Conservation (phyloP, 805 yeast genomes). For the Yamadazyma olivae region DNA sequence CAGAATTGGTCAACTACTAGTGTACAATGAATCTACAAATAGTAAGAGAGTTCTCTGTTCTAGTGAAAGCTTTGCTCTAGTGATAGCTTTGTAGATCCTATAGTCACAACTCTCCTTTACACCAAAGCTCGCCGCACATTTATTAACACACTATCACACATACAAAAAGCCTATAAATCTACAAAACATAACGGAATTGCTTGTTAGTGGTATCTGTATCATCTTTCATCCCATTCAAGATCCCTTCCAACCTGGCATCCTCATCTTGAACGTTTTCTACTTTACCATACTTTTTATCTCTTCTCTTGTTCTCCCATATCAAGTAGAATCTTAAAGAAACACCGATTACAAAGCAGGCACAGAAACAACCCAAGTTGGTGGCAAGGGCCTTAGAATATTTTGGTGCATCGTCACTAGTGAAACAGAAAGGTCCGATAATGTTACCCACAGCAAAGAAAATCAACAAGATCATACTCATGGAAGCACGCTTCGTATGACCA, state of each 20-base stretch:
- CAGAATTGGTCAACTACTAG: too few relatives aligned
- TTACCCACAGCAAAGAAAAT: conserved; percentile 10
- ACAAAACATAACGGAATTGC: conserved; percentile 18
- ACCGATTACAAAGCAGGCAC: conserved; percentile 10
- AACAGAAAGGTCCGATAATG: conserved; percentile 9
- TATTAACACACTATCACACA: too few relatives aligned
- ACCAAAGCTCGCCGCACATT: too few relatives aligned
- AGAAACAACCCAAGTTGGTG: conserved; percentile 23
- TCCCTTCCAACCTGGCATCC: conserved; percentile 22
- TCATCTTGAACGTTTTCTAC: conserved; percentile 17
- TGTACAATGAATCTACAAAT: too few relatives aligned
- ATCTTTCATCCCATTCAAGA: conserved; percentile 28
- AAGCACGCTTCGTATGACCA: conserved; percentile 10
- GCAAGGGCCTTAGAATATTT: conserved; percentile 9
- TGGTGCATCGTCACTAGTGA: conserved; percentile 7
- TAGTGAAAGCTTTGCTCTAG: too few relatives aligned
- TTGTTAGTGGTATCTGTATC: conserved; percentile 23
- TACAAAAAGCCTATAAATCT: too few relatives aligned
- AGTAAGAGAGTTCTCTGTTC: too few relatives aligned
- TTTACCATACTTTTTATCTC: conserved; percentile 8
- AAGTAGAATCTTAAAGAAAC: conserved; percentile 8
- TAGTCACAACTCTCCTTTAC: too few relatives aligned
- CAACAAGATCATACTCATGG: conserved; percentile 8
- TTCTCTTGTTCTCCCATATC: conserved; percentile 10
- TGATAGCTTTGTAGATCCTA: too few relatives aligned